These are phyloP conservation scores for Pyrenochaeta sp. DNA, from an alignment of 2,329 filamentous ascomycete species.

Conservation along the genomic window DNA sequence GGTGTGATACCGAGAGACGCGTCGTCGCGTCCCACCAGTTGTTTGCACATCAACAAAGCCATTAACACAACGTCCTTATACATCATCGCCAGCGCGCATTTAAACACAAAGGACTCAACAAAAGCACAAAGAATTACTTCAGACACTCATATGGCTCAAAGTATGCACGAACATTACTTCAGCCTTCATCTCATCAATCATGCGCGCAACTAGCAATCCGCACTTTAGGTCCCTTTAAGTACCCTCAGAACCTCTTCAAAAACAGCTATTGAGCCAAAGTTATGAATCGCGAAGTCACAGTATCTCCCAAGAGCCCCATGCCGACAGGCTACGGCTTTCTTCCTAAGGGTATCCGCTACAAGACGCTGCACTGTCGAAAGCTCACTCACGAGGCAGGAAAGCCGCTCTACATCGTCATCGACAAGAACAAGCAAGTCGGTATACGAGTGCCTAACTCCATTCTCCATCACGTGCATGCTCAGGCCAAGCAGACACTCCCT, in stretches of 20 bases:
- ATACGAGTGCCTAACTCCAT: conserved; percentile 55
- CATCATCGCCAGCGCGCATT: background rate
- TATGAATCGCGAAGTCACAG: conserved; percentile 32
- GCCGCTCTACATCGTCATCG: conserved; percentile 38
- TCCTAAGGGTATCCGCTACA: conserved; percentile 45
- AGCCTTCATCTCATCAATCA: background rate
- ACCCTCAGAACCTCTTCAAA: background rate
- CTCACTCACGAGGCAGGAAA: conserved; percentile 41
- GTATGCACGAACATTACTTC: background rate
- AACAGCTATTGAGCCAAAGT: background rate
- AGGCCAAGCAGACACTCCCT: conserved; percentile 51
- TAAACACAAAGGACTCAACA: background rate
- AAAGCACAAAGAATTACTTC: background rate
- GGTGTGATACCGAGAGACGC: background rate
- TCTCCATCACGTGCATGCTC: conserved; percentile 48
- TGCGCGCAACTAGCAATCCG: background rate
- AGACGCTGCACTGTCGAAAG: conserved; percentile 44
- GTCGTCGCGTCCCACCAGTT: background rate
- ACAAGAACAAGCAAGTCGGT: conserved; percentile 47
- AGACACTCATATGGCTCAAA: background rate
- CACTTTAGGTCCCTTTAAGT: background rate
- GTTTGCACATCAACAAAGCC: background rate
- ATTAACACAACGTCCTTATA: background rate
- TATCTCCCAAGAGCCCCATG: conserved; percentile 28
- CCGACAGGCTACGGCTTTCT: conserved; percentile 45